phyloP scores from a whole-genome alignment of 192 early-diverging fungal species.

The Rhizophagus clarus region DNA sequence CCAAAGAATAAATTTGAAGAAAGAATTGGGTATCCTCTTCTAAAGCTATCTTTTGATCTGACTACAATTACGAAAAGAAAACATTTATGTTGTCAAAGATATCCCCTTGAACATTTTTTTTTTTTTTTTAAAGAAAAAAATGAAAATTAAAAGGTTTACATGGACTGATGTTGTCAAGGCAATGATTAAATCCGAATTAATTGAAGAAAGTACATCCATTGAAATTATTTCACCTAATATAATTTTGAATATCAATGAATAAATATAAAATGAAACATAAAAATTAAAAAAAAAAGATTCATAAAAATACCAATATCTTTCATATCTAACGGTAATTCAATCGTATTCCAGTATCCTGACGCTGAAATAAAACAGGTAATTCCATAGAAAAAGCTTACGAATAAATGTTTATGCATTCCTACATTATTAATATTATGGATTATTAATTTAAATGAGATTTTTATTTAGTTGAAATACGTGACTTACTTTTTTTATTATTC shows the following conservation, averaged over 20 bases:
- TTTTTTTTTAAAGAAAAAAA: not conserved
- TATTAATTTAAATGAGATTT: not conserved
- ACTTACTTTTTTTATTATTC: not conserved
- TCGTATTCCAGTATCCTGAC: constrained; percentile 12
- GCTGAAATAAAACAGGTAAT: constrained; percentile 21
- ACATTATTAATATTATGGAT: not conserved
- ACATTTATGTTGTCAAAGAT: not conserved
- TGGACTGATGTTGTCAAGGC: constrained; percentile 19
- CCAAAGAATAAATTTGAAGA: constrained; percentile 26
- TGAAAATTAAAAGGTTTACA: not conserved
- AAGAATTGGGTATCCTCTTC: constrained; percentile 15
- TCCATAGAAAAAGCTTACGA: constrained; percentile 27
- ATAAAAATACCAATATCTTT: constrained; percentile 20
- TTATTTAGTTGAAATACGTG: not conserved
- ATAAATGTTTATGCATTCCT: constrained; percentile 12
- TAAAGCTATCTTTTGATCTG: not conserved
- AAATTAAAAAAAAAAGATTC: not conserved
- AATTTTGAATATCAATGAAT: not conserved
- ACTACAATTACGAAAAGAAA: not conserved
- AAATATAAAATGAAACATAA: not conserved
- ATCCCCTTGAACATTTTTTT: not conserved
- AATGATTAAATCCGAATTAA: constrained; percentile 3
- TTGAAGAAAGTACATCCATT: constrained; percentile 10
- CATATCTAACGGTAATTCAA: constrained; percentile 13
- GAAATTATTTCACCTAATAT: constrained; percentile 32